Evolutionary conservation across 2,329 filamentous ascomycete genomes (phyloP).

Genomic region (Pleomassaria siparia): DNA sequence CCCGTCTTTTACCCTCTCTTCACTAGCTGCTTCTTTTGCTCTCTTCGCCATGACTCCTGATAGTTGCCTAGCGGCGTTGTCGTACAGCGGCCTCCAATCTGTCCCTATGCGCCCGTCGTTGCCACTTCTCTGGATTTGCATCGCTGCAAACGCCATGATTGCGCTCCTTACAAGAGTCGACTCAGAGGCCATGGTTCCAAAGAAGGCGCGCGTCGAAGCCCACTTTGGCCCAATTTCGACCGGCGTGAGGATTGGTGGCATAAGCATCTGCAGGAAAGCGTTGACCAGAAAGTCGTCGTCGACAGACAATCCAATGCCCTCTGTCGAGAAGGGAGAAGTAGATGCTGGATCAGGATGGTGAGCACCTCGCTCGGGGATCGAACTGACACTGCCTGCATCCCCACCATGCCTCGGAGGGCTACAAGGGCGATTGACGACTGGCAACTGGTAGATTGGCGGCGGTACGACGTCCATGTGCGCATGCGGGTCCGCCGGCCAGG

Average conservation of each 20-base stretch:
- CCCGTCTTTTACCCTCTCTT: constrained; percentile 12
- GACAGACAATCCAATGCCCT: constrained; percentile 19
- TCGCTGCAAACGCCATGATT: constrained; percentile 55
- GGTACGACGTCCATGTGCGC: constrained; percentile 19
- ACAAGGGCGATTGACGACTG: constrained; percentile 13
- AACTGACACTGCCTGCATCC: constrained; percentile 13
- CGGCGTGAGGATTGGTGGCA: constrained; percentile 56
- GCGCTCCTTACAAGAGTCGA: constrained; percentile 53
- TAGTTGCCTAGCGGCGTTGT: constrained; percentile 31
- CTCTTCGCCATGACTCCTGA: constrained; percentile 17
- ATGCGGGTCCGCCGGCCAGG: constrained; percentile 27
- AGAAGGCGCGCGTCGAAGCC: constrained; percentile 52
- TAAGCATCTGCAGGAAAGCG: constrained; percentile 52
- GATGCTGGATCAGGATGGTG: constrained; percentile 23
- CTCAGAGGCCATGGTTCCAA: constrained; percentile 51
- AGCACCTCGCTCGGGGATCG: constrained; percentile 15
- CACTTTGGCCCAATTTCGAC: constrained; percentile 57
- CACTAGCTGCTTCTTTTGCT: constrained; percentile 13
- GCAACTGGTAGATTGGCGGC: constrained; percentile 23
- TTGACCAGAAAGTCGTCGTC: constrained; percentile 48
- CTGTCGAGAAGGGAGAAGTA: constrained; percentile 32
- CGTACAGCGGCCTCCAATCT: constrained; percentile 37
- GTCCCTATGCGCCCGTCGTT: constrained; percentile 28
- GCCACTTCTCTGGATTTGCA: constrained; percentile 43
- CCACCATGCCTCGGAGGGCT: constrained; percentile 6